Percentiles rank a stretch among this genome's conserved stretches.
phyloP scores from a whole-genome alignment of 805 yeast genomes.

The Wickerhamiella siamensis region DNA sequence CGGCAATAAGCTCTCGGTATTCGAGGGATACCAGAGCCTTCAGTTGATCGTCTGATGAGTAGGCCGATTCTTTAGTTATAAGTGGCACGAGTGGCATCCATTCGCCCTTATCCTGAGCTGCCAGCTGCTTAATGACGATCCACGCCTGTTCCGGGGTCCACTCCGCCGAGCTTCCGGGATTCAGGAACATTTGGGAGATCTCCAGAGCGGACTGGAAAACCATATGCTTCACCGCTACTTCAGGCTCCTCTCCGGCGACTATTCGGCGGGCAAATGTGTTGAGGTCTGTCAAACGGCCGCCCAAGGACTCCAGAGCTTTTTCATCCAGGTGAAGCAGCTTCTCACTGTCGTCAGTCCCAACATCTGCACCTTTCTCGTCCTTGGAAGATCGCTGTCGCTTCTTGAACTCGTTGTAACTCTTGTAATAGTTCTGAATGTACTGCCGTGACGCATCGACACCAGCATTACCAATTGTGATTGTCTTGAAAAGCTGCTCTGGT shows the following conservation, averaged over 20 bases:
- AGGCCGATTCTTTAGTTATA: slow-evolving; percentile 18
- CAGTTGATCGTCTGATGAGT: slow-evolving; percentile 32
- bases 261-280: slow-evolving; percentile 83
- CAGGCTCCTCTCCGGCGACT: slow-evolving; percentile 72
- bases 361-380: slow-evolving; percentile 5
- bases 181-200: slow-evolving; percentile 61
- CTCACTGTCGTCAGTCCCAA: slow-evolving; percentile 29
- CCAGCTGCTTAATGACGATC: slow-evolving; percentile 56
- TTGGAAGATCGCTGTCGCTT: too few species aligned
- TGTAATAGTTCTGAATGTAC: slow-evolving; percentile 37
- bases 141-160: slow-evolving; percentile 78
- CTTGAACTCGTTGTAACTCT: slow-evolving; percentile 18
- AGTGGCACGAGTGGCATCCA: neutral
- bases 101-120: slow-evolving; percentile 19
- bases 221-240: slow-evolving; percentile 65
- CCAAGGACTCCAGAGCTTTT: slow-evolving; percentile 47
- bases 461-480: slow-evolving; percentile 68
- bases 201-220: slow-evolving; percentile 76
- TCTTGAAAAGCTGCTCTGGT: slow-evolving; percentile 78
- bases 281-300: slow-evolving; percentile 89
- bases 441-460: slow-evolving; percentile 50
- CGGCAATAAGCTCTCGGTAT: slow-evolving; percentile 57
- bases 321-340: slow-evolving; percentile 11
- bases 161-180: slow-evolving; percentile 25
- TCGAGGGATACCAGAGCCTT: slow-evolving; percentile 54